Percentiles rank a stretch among this genome's conserved stretches.
Evolutionary conservation across 768 basidiomycete species (phyloP).

Genomic region (Fistulinella prunicolor): DNA sequence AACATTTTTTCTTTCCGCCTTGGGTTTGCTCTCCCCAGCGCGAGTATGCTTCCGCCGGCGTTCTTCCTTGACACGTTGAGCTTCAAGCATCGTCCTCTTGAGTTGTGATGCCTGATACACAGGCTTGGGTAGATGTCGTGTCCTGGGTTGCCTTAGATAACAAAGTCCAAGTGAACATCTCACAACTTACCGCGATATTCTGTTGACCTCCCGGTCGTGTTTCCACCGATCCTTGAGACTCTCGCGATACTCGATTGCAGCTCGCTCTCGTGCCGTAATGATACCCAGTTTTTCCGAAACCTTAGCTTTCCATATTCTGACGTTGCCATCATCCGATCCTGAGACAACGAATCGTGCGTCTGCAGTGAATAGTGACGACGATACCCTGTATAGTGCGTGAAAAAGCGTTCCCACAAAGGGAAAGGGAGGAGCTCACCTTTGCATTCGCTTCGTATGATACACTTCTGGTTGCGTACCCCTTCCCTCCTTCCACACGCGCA

Average conservation of each 20-base stretch:
- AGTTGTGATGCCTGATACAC: constrained; percentile 84
- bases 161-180: not conserved
- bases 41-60: constrained; percentile 86
- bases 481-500: constrained; percentile 90
- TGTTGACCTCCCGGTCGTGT: constrained; percentile 75
- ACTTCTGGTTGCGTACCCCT: constrained; percentile 80
- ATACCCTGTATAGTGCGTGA: constrained; percentile 53
- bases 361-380: constrained; percentile 81
- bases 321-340: constrained; percentile 94
- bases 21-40: constrained; percentile 82
- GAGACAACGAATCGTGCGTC: constrained; percentile 90
- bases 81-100: constrained; percentile 91
- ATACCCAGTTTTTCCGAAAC: constrained; percentile 91
- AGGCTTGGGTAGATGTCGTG: constrained; percentile 85
- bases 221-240: constrained; percentile 88
- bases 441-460: constrained; percentile 99
- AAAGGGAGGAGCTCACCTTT: constrained; percentile 52
- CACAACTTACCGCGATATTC: constrained; percentile 66
- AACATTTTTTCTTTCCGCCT: constrained; percentile 85
- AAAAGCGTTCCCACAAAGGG: not conserved
- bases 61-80: constrained; percentile 88
- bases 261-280: constrained; percentile 84
- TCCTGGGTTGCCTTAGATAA: constrained; percentile 37
- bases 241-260: constrained; percentile 89
- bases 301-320: constrained; percentile 92